Evolutionary conservation across 129 eudicot genomes (phyloP).

Genomic region (Heracleum sosnowskyi): DNA sequence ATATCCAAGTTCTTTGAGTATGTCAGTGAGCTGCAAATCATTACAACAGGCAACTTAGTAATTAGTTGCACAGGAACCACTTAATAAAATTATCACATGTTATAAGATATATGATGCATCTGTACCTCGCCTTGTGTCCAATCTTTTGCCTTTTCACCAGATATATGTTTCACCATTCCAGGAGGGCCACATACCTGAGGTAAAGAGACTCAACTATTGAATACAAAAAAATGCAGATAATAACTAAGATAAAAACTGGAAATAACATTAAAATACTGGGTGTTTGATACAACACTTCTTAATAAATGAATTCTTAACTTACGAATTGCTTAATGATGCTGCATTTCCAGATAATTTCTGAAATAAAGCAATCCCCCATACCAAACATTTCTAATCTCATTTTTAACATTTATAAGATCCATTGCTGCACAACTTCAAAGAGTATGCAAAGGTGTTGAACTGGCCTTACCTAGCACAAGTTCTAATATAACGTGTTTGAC

Average conservation of each 20-base stretch:
- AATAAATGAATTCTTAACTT: neutral
- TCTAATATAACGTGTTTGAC: neutral
- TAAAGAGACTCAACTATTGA: neutral
- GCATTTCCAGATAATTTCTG: no score
- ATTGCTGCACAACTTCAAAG: neutral
- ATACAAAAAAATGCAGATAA: neutral
- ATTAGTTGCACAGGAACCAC: neutral
- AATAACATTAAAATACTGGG: neutral
- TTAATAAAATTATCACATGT: conserved; percentile 34
- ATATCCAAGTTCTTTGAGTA: conserved; percentile 93
- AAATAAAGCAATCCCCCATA: no score
- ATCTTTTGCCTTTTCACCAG: conserved; percentile 82
- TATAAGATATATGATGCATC: neutral
- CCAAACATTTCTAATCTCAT: no score
- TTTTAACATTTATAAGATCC: neutral
- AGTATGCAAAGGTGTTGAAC: neutral
- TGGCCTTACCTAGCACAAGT: neutral
- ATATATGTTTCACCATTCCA: conserved; percentile 86
- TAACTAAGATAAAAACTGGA: neutral
- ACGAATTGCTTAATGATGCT: no score
- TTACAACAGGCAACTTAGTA: neutral
- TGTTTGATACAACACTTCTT: neutral
- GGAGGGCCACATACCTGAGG: conserved; percentile 95
- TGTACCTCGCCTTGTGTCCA: conserved; percentile 85
- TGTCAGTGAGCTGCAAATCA: conserved; percentile 54